Conservation (phyloP, 2,329 filamentous ascomycete species). For the Colletotrichum kahawae region DNA sequence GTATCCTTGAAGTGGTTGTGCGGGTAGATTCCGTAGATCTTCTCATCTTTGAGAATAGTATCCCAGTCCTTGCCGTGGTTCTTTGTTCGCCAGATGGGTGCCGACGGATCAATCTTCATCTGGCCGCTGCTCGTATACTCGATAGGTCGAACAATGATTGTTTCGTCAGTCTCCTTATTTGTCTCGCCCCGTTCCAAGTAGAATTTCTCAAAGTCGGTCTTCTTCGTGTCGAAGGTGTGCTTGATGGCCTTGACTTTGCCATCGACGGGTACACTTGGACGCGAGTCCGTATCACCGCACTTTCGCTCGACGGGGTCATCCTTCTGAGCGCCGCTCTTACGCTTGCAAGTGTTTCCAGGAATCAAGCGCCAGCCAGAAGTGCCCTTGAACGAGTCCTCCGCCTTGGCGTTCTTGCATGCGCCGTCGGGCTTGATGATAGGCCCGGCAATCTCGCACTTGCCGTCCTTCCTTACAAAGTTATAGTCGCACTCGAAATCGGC, state of each 20-base stretch:
- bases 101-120: constrained; percentile 46
- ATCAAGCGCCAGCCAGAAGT: constrained; percentile 93
- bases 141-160: constrained; percentile 60
- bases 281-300: constrained; percentile 66
- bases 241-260: constrained; percentile 70
- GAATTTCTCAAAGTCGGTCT: constrained; percentile 57
- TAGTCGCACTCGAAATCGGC: constrained; percentile 96
- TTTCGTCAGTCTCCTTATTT: constrained; percentile 73
- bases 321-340: constrained; percentile 65
- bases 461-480: constrained; percentile 75
- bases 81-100: constrained; percentile 71
- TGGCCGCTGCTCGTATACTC: constrained; percentile 32
- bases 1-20: constrained; percentile 84
- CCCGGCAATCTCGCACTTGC: constrained; percentile 67
- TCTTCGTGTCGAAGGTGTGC: constrained; percentile 66
- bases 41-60: constrained; percentile 69
- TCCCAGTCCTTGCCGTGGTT: constrained; percentile 92
- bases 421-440: constrained; percentile 71
- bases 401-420: constrained; percentile 69
- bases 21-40: constrained; percentile 73
- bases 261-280: constrained; percentile 57
- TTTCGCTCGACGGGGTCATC: constrained; percentile 76
- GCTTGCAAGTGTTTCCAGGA: constrained; percentile 77
- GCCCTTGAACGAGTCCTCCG: constrained; percentile 78
- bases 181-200: constrained; percentile 82